A percentile compares a stretch with the other conserved stretches of the same genome.
Conservation (phyloP, 805 yeast genomes). For the Lipomyces lipofer region DNA sequence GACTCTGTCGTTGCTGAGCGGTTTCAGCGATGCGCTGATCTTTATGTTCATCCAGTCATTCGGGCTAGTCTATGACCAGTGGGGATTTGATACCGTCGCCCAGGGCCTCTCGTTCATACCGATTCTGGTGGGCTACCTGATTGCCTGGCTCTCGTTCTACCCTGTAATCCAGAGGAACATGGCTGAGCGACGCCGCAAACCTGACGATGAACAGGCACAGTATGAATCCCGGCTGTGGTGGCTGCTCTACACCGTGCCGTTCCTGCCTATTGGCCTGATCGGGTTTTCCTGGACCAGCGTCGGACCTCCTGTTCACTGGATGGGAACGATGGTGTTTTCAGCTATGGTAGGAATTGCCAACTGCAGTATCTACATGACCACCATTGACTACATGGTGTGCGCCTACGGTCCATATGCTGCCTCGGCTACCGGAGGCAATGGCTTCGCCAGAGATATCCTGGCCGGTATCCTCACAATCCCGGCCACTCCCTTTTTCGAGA, state of each 20-base stretch:
- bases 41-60: conserved; percentile 58
- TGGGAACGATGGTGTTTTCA: conserved; percentile 46
- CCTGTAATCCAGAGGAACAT: neutral
- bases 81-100: conserved; percentile 47
- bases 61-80: conserved; percentile 49
- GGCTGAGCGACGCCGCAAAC: neutral
- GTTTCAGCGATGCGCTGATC: conserved; percentile 54
- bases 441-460: conserved; percentile 46
- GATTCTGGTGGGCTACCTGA: conserved; percentile 57
- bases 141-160: conserved; percentile 40
- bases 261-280: conserved; percentile 45
- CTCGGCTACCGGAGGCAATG: conserved; percentile 49
- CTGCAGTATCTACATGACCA: conserved; percentile 47
- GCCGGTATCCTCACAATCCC: conserved; percentile 46
- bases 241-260: conserved; percentile 44
- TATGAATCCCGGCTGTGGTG: conserved; percentile 19
- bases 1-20: conserved; percentile 54
- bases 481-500: conserved; percentile 38
- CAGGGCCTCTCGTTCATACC: conserved; percentile 62
- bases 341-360: conserved; percentile 46
- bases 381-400: conserved; percentile 48
- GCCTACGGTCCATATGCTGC: conserved; percentile 48
- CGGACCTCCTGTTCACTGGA: conserved; percentile 46
- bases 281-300: conserved; percentile 48
- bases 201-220: neutral